Evolutionary conservation across 148 eudicot genomes (phyloP), one percentile per base, ranked within the genome.

Genomic region (Diospyros lotus): DNA sequence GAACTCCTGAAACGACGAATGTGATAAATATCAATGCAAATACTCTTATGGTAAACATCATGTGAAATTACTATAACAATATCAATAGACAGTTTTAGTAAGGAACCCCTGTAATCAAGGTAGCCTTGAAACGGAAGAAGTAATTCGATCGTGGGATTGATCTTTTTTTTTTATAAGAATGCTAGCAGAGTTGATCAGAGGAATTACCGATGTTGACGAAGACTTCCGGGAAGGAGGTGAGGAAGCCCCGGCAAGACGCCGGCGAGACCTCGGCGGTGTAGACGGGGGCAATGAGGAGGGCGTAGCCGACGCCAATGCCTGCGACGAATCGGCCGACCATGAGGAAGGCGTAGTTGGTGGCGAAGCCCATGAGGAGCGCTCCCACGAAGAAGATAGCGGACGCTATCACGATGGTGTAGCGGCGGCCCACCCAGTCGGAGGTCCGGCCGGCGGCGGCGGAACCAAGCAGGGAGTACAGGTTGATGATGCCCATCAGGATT

Each of bases 221-320:
- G 39, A 93, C 89, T 78, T 93, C 98, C 0, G 98, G 91, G 75
- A 93, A 90, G 0, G 98, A 93, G 5, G 96, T 89, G 7, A 93
- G 86, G 66, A 89, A 90, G 2, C 98, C 98, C 4, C 96, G 87
- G 9, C 85, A 79, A 2, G 90, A 71, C 1, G 98, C 93, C 3
- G 98, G 96, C 2, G 98, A 77, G 8, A 90, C 90, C 82, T 93
- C 98, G 0, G 98, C 96, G 6, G 98, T 93, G 84, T 93, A 93
- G 7, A 93, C 98, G 2, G 98, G 98, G 2, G 89, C 87, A 0
- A 84, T 84, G 77, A 84, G 82, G 40, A 86, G 79, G 1, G 87
- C 87, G 48, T 75, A 86, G 2, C 89, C 89, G 4, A 84, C 87
- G 1, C 87, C 85, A 12, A 86, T 60, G 1, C 89, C 89, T 61